phyloP scores from a whole-genome alignment of 1,139 yeast genomes.

The Geotrichum histeridarum region DNA sequence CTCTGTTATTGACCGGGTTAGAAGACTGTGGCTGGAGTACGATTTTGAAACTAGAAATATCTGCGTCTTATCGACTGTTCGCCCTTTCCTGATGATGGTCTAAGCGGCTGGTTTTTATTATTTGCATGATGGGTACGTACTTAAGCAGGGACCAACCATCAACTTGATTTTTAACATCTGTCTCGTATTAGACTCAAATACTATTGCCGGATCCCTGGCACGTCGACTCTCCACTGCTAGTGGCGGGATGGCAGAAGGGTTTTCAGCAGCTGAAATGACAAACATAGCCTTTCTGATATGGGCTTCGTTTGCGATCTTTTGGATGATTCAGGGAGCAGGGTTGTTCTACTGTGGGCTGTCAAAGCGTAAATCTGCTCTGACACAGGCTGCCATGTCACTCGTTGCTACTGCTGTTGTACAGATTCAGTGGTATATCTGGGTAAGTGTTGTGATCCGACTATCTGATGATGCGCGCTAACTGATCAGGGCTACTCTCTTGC shows the following conservation, averaged over 20 bases:
- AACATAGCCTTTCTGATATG: slow-evolving; percentile 9
- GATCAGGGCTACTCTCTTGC: slow-evolving; percentile 48
- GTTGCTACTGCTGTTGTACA: slow-evolving; percentile 43
- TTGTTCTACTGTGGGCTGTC: slow-evolving; percentile 57
- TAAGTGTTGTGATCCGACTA: background rate
- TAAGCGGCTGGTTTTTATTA: no score
- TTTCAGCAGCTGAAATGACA: slow-evolving; percentile 1
- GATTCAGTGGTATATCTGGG: slow-evolving; percentile 48
- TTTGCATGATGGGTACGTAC: no score
- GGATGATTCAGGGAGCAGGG: slow-evolving; percentile 32
- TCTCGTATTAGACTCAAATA: no score
- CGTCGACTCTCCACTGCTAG: background rate
- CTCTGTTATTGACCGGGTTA: no score
- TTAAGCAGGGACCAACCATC: no score
- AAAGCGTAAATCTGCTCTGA: slow-evolving; percentile 51
- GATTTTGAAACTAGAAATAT: no score
- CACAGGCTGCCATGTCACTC: slow-evolving; percentile 50
- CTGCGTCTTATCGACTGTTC: no score
- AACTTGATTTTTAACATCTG: no score
- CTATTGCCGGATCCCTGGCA: no score
- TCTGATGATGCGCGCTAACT: no score
- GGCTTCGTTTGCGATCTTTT: slow-evolving; percentile 9
- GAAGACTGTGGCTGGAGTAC: no score
- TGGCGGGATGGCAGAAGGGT: background rate
- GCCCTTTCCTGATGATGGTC: no score